Evolutionary conservation across 148 eudicot genomes (phyloP).

Genomic region (Oxyria digyna): DNA sequence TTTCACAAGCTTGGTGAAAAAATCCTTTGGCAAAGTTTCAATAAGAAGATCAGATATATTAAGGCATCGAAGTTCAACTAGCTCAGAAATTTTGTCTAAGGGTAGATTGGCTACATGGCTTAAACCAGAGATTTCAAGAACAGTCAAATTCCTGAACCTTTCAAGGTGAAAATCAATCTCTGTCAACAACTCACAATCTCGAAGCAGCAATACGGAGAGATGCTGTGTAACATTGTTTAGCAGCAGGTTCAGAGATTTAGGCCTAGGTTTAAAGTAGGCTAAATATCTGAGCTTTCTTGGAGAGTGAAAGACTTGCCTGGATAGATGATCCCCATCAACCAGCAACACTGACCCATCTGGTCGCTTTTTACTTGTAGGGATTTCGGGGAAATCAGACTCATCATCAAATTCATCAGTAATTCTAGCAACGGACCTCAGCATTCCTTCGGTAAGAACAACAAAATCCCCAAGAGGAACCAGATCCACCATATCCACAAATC

Average conservation of each 20-base stretch:
- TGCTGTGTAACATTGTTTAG: neutral
- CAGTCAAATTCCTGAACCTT: neutral
- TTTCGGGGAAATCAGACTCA: too few species aligned
- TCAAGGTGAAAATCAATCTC: neutral
- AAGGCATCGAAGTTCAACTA: neutral
- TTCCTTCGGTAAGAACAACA: conserved; percentile 12
- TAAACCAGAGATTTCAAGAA: conserved; percentile 4
- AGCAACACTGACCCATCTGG: conserved; percentile 3
- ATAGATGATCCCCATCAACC: conserved; percentile 16
- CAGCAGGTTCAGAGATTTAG: neutral
- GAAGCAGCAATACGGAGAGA: conserved; percentile 4
- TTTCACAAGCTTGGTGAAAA: neutral
- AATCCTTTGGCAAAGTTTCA: neutral
- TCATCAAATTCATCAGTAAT: neutral
- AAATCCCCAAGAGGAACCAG: conserved; percentile 15
- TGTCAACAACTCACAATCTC: conserved; percentile 11
- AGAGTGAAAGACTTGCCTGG: conserved; percentile 1
- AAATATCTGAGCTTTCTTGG: conserved; percentile 13
- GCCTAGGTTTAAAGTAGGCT: conserved; percentile 18
- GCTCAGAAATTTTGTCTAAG: neutral
- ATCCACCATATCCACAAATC: conserved; percentile 16
- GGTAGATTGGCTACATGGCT: neutral
- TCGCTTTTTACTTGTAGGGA: neutral
- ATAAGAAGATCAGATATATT: neutral
- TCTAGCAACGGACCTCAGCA: conserved; percentile 8